Percentiles rank a stretch among this genome's conserved stretches.
Conservation (phyloP, 2,329 filamentous ascomycete species). For the Tolypocladium inflatum region DNA sequence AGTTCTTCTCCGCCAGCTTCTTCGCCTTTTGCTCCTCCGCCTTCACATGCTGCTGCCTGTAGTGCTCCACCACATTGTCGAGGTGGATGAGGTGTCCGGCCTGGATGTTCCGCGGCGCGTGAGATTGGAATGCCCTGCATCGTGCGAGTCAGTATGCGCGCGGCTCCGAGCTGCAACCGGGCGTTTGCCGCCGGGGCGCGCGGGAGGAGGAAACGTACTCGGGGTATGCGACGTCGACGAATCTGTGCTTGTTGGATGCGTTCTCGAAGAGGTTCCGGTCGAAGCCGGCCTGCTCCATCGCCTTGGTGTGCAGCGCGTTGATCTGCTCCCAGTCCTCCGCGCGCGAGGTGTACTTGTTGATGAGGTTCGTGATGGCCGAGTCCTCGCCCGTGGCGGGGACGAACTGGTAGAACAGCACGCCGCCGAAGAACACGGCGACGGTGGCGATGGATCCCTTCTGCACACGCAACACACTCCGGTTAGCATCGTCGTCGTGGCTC, state of each 20-base stretch:
- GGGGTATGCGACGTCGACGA: constrained; percentile 44
- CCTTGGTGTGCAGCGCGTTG: constrained; percentile 41
- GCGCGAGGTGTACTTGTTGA: constrained; percentile 36
- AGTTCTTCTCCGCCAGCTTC: constrained; percentile 33
- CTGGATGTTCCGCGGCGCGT: constrained; percentile 42
- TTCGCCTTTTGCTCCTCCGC: constrained; percentile 46
- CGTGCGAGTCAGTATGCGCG: not conserved
- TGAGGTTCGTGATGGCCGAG: constrained; percentile 34
- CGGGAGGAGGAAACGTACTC: constrained; percentile 38
- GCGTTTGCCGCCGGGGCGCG: not conserved
- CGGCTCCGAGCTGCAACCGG: not conserved
- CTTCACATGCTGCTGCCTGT: constrained; percentile 41
- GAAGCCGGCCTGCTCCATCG: constrained; percentile 45
- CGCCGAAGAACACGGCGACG: constrained; percentile 33
- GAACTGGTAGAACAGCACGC: constrained; percentile 37
- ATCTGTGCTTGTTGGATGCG: constrained; percentile 29
- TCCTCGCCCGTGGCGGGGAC: constrained; percentile 41
- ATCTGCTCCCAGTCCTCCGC: constrained; percentile 40
- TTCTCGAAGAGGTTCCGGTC: constrained; percentile 47
- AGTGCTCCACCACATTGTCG: constrained; percentile 48
- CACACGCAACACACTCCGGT: not conserved
- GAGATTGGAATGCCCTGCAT: constrained; percentile 38
- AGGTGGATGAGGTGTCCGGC: constrained; percentile 46
- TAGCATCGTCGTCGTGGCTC: not conserved
- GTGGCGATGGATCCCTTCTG: constrained; percentile 41